Conservation (phyloP, 352 stramenopile genomes). For the Phytophthora foliorum region DNA sequence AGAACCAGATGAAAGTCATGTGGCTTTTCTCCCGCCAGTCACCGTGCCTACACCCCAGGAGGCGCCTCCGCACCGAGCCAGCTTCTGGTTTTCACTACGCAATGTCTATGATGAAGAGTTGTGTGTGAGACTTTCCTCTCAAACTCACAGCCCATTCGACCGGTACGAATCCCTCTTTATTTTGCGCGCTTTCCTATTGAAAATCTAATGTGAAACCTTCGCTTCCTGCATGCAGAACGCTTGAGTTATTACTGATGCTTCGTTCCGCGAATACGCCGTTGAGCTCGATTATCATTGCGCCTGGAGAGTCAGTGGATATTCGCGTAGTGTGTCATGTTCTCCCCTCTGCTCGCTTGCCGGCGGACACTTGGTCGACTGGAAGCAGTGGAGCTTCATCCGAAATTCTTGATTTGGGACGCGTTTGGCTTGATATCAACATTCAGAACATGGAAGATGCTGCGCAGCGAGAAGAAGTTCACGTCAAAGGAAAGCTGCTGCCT, state of each 20-base stretch:
- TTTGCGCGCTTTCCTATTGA: background rate
- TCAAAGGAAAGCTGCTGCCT: slow-evolving; percentile 82
- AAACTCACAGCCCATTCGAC: slow-evolving; percentile 51
- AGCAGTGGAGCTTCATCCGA: slow-evolving; percentile 49
- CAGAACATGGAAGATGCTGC: slow-evolving; percentile 71
- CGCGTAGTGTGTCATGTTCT: slow-evolving; percentile 84
- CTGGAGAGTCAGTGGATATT: slow-evolving; percentile 87
- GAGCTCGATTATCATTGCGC: slow-evolving; percentile 66
- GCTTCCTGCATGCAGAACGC: slow-evolving; percentile 44
- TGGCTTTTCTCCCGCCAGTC: slow-evolving; percentile 80
- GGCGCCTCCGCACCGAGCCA: slow-evolving; percentile 58
- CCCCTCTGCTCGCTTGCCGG: slow-evolving; percentile 65
- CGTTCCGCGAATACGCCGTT: slow-evolving; percentile 86
- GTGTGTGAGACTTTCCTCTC: slow-evolving; percentile 65
- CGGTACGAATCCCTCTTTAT: slow-evolving; percentile 42
- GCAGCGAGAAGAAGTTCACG: slow-evolving; percentile 71
- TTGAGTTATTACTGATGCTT: slow-evolving; percentile 82
- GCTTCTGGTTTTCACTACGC: slow-evolving; percentile 87
- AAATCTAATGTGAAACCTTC: slow-evolving; percentile 17
- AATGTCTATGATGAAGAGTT: slow-evolving; percentile 92
- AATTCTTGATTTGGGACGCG: slow-evolving; percentile 68
- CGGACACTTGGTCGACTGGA: slow-evolving; percentile 50
- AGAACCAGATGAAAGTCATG: slow-evolving; percentile 46
- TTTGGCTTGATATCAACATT: slow-evolving; percentile 77
- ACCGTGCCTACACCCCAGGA: slow-evolving; percentile 74